Conservation (phyloP, 2,329 filamentous ascomycete genomes). For the Cryphonectria carpinicola region DNA sequence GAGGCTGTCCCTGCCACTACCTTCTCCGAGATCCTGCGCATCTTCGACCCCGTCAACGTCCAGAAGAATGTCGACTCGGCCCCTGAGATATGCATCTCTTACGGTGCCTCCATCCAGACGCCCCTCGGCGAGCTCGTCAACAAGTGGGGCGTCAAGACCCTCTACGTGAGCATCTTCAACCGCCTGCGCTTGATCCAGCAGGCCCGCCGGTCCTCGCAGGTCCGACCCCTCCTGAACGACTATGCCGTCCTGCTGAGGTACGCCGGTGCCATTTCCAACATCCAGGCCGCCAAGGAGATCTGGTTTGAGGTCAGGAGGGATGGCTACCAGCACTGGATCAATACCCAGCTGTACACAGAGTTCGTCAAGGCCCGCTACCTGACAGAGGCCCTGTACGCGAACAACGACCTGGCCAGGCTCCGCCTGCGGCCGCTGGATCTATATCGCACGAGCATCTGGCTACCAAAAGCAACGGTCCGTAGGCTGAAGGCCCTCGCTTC, state of each 20-base stretch:
- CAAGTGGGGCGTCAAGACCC: constrained; percentile 48
- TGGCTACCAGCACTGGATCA: constrained; percentile 32
- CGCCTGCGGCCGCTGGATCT: constrained; percentile 46
- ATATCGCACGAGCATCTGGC: constrained; percentile 32
- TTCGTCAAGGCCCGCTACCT: constrained; percentile 54
- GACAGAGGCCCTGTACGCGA: constrained; percentile 50
- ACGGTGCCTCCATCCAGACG: constrained; percentile 46
- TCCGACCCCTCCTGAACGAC: constrained; percentile 43
- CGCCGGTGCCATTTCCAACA: constrained; percentile 50
- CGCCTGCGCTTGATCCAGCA: constrained; percentile 22
- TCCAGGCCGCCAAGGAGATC: constrained; percentile 39
- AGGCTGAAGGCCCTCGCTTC: constrained; percentile 34
- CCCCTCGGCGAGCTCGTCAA: constrained; percentile 45
- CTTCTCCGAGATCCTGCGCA: constrained; percentile 66
- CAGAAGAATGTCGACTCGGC: constrained; percentile 54
- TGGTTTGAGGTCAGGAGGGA: constrained; percentile 29
- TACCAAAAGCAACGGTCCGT: constrained; percentile 25
- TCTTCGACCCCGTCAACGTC: constrained; percentile 61
- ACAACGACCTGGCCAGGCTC: constrained; percentile 47
- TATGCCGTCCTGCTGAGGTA: constrained; percentile 50
- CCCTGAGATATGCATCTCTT: constrained; percentile 44
- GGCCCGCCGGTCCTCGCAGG: constrained; percentile 37
- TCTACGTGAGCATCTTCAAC: constrained; percentile 38
- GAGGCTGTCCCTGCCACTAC: constrained; percentile 53
- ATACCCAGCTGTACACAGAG: constrained; percentile 45